phyloP scores from a whole-genome alignment of 331 rosid species.

The Rosa hybrid region DNA sequence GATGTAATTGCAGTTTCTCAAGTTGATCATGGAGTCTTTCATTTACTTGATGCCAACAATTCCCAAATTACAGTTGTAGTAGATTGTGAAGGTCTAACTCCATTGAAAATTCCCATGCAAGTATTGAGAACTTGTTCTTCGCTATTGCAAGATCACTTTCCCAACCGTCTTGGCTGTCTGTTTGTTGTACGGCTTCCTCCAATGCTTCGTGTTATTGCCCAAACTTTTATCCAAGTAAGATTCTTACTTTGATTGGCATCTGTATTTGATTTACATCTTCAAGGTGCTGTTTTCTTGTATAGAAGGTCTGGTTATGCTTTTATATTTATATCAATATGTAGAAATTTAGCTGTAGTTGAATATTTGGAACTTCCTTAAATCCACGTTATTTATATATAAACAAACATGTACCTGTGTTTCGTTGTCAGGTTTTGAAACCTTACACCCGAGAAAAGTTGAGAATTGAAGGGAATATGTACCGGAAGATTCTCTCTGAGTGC shows the following conservation, averaged over 20 bases:
- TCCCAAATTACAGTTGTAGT: slow-evolving; percentile 66
- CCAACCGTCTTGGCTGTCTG: slow-evolving; percentile 82
- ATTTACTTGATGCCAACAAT: slow-evolving; percentile 54
- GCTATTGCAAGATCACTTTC: slow-evolving; percentile 82
- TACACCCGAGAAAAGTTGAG: slow-evolving; percentile 60
- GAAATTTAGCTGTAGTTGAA: neutral
- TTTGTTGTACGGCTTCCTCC: slow-evolving; percentile 71
- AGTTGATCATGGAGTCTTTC: slow-evolving; percentile 69
- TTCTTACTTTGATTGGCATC: slow-evolving; percentile 8
- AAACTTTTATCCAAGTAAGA: slow-evolving; percentile 64
- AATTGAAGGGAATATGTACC: slow-evolving; percentile 58
- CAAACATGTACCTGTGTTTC: slow-evolving; percentile 9
- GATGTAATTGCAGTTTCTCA: slow-evolving; percentile 69
- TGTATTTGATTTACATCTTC: neutral
- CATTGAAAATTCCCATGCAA: slow-evolving; percentile 75
- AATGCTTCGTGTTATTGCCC: slow-evolving; percentile 56
- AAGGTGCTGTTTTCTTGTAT: slow-evolving; percentile 10
- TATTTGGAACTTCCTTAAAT: neutral
- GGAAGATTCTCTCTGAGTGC: slow-evolving; percentile 51
- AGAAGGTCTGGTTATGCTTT: neutral
- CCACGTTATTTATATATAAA: neutral
- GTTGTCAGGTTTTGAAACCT: slow-evolving; percentile 66
- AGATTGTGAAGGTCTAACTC: slow-evolving; percentile 83
- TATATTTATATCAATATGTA: neutral
- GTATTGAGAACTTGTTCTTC: slow-evolving; percentile 73